Conservation (phyloP, 129 eudicot genomes). For the Tanacetum coccineum region DNA sequence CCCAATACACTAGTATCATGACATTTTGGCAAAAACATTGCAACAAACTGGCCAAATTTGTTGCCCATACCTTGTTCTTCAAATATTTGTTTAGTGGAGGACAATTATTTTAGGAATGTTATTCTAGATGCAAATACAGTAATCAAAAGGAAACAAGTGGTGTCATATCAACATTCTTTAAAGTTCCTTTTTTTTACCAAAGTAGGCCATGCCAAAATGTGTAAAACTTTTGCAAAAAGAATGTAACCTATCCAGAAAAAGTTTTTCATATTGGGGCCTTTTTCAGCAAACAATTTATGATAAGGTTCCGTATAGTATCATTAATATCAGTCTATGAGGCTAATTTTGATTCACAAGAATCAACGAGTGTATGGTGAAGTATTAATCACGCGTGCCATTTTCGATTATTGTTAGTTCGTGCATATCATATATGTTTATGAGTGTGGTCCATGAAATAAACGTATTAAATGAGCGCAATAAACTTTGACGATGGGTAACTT, state of each 20-base stretch:
- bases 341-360: neutral
- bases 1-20: conserved; percentile 4
- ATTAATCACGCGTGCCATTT: neutral
- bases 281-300: conserved; percentile 11
- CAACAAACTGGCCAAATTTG: neutral
- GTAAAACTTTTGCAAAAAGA: conserved; percentile 35
- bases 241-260: conserved; percentile 25
- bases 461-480: neutral
- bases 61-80: neutral
- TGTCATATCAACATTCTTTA: conserved; percentile 22
- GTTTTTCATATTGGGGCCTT: conserved; percentile 12
- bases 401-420: neutral
- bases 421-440: too few species aligned
- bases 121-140: neutral
- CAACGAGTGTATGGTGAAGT: neutral
- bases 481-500: conserved; percentile 23
- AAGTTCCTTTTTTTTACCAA: conserved; percentile 16
- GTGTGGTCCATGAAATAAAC: conserved; percentile 10
- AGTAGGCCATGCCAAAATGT: conserved; percentile 25
- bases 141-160: conserved; percentile 7
- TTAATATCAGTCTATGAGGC: neutral
- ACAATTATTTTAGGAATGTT: neutral
- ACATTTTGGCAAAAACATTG: neutral
- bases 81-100: neutral
- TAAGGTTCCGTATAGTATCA: neutral